Percentiles rank a stretch among this genome's conserved stretches.
These are phyloP conservation scores for Infundibulicybe gibba DNA, from an alignment of 768 basidiomycete genomes.

Conservation along the genomic window DNA sequence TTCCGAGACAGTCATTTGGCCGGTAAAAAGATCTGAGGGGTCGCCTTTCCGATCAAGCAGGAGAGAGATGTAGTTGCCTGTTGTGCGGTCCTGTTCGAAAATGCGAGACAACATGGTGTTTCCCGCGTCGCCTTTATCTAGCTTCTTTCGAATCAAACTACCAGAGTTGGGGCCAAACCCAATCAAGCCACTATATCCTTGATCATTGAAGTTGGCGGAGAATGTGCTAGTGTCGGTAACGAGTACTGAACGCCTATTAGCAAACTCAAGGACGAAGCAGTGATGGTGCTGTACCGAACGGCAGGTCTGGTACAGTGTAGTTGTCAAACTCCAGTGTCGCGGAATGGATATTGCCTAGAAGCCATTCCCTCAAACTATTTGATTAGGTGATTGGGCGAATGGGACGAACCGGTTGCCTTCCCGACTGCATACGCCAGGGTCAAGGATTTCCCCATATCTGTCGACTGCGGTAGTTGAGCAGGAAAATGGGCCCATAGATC, in stretches of 20 bases:
- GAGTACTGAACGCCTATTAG: constrained; percentile 40
- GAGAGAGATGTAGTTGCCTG: constrained; percentile 65
- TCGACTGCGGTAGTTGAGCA: constrained; percentile 40
- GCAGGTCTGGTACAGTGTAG: constrained; percentile 58
- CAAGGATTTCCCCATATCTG: constrained; percentile 52
- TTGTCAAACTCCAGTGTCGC: constrained; percentile 52
- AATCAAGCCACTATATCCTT: constrained; percentile 69
- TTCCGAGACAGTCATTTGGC: constrained; percentile 71
- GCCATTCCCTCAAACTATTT: background rate
- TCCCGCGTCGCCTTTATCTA: constrained; percentile 39
- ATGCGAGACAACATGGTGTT: constrained; percentile 63
- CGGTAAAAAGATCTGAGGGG: constrained; percentile 45
- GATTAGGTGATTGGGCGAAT: background rate
- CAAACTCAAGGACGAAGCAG: constrained; percentile 2
- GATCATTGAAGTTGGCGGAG: constrained; percentile 51
- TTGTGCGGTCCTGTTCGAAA: constrained; percentile 54
- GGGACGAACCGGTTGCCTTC: constrained; percentile 46
- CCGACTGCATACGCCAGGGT: constrained; percentile 71
- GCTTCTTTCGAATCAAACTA: constrained; percentile 56
- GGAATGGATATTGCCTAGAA: constrained; percentile 51
- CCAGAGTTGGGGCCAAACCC: constrained; percentile 78
- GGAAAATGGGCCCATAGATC: constrained; percentile 70
- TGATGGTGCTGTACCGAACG: constrained; percentile 49
- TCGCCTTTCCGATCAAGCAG: constrained; percentile 60
- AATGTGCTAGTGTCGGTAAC: constrained; percentile 64